These are phyloP conservation scores for Lactarius indigo DNA, from an alignment of 768 basidiomycete species.

Conservation along the genomic window DNA sequence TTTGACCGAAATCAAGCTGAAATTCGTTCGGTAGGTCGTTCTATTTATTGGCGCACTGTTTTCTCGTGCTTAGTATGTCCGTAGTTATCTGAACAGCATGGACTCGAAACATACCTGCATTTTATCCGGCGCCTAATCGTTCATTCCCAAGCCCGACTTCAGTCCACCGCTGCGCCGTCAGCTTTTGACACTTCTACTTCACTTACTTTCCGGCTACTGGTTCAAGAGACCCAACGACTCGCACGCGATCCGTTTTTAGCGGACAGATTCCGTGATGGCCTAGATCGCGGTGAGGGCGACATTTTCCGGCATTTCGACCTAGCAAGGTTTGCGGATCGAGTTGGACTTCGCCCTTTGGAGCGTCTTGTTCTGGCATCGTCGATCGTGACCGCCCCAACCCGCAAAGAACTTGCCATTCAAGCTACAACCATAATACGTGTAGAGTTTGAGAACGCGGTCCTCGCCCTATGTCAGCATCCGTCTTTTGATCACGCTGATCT, in stretches of 20 bases:
- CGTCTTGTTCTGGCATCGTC: conserved; percentile 73
- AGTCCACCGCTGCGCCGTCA: conserved; percentile 55
- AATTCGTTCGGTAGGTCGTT: conserved; percentile 83
- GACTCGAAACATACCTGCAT: conserved; percentile 94
- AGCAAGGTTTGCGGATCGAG: conserved; percentile 74
- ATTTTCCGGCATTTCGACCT: conserved; percentile 82
- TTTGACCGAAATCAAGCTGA: conserved; percentile 92
- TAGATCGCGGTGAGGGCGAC: conserved; percentile 85
- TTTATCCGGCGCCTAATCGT: conserved; percentile 95
- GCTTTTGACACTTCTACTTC: conserved; percentile 72
- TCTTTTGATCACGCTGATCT: conserved; percentile 82
- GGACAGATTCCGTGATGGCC: conserved; percentile 85
- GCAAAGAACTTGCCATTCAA: conserved; percentile 54
- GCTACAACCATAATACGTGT: conserved; percentile 66
- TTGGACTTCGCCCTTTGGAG: conserved; percentile 77
- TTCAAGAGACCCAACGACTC: conserved; percentile 85
- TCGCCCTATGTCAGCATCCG: conserved; percentile 73
- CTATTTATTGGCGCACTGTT: conserved; percentile 20
- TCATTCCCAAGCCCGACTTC: conserved; percentile 72
- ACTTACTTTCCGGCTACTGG: conserved; percentile 78
- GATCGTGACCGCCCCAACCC: conserved; percentile 60
- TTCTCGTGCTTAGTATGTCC: conserved; percentile 22
- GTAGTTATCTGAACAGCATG: conserved; percentile 95
- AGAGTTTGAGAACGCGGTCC: conserved; percentile 76
- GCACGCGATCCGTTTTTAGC: conserved; percentile 88